These are phyloP conservation scores for Helichrysum umbraculigerum DNA, from an alignment of 129 eudicot species.

Conservation along the genomic window DNA sequence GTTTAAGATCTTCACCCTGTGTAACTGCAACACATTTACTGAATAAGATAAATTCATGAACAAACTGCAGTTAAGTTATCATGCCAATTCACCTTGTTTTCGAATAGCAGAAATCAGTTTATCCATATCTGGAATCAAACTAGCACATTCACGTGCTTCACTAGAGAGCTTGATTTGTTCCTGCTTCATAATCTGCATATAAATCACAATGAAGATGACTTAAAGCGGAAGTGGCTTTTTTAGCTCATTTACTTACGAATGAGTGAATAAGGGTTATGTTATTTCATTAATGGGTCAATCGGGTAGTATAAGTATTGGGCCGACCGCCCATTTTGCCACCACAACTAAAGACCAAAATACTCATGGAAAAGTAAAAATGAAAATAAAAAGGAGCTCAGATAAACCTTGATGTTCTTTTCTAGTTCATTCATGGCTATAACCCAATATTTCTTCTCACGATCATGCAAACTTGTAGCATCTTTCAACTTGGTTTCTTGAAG, in stretches of 20 bases:
- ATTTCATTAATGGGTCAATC: neutral
- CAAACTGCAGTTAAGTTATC: neutral
- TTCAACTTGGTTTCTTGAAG: slow-evolving; percentile 34
- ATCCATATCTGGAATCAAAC: slow-evolving; percentile 36
- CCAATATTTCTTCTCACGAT: slow-evolving; percentile 37
- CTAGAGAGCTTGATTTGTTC: slow-evolving; percentile 41
- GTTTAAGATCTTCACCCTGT: slow-evolving; percentile 38
- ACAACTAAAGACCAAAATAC: neutral
- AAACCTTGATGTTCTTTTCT: slow-evolving; percentile 37
- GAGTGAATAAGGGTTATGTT: neutral
- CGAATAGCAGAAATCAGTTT: slow-evolving; percentile 39
- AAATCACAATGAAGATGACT: neutral
- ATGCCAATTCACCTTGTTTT: slow-evolving; percentile 30
- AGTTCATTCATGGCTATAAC: slow-evolving; percentile 35
- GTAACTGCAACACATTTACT: slow-evolving; percentile 30
- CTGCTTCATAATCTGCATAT: slow-evolving; percentile 42
- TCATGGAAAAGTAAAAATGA: neutral
- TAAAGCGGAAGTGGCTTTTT: neutral
- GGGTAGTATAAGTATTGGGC: neutral
- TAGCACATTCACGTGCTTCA: slow-evolving; percentile 41
- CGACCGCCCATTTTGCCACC: neutral
- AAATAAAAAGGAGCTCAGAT: neutral
- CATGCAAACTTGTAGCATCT: slow-evolving; percentile 27
- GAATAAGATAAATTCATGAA: neutral
- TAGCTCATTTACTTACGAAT: neutral